Evolutionary conservation across 2,329 filamentous ascomycete genomes (phyloP).

Genomic region (Dryadomyces quercus-mongolicae): DNA sequence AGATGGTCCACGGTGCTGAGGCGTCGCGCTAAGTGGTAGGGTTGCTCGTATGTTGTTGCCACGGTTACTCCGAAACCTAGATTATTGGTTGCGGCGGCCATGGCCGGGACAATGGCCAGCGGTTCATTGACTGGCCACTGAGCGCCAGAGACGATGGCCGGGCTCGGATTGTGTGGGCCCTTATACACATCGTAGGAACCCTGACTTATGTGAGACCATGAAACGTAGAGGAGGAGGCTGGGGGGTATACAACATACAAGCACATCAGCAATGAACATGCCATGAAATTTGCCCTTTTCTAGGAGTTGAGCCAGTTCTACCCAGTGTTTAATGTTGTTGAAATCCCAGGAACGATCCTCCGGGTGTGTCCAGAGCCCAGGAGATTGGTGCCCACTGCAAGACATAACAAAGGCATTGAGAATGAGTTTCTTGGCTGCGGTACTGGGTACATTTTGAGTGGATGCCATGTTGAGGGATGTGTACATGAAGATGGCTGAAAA

Average conservation of each 20-base stretch:
- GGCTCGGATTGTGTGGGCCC: conserved; percentile 18
- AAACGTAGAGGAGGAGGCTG: neutral
- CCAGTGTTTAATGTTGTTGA: conserved; percentile 51
- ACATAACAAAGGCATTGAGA: conserved; percentile 14
- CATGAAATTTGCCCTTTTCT: conserved; percentile 51
- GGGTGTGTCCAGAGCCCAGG: conserved; percentile 47
- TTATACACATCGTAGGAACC: conserved; percentile 56
- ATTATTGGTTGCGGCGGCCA: conserved; percentile 11
- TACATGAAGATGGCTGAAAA: no score
- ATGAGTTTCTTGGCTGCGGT: conserved; percentile 7
- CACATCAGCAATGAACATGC: conserved; percentile 51
- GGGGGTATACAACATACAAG: conserved; percentile 19
- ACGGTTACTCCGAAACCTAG: conserved; percentile 10
- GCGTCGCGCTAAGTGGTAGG: conserved; percentile 10
- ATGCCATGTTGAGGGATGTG: neutral
- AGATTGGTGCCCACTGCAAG: conserved; percentile 30
- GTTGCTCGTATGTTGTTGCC: conserved; percentile 11
- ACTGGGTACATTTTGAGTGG: conserved; percentile 10
- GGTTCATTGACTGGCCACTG: conserved; percentile 60
- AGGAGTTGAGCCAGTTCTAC: conserved; percentile 45
- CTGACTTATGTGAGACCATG: conserved; percentile 19
- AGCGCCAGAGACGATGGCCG: conserved; percentile 45
- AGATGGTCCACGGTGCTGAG: conserved; percentile 12
- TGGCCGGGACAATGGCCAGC: conserved; percentile 29
- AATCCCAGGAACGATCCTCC: conserved; percentile 47